Evolutionary conservation across 2,329 filamentous ascomycete species (phyloP), one percentile per base, ranked within the genome.

Genomic region (Hymenotorrendiella dingleyae): DNA sequence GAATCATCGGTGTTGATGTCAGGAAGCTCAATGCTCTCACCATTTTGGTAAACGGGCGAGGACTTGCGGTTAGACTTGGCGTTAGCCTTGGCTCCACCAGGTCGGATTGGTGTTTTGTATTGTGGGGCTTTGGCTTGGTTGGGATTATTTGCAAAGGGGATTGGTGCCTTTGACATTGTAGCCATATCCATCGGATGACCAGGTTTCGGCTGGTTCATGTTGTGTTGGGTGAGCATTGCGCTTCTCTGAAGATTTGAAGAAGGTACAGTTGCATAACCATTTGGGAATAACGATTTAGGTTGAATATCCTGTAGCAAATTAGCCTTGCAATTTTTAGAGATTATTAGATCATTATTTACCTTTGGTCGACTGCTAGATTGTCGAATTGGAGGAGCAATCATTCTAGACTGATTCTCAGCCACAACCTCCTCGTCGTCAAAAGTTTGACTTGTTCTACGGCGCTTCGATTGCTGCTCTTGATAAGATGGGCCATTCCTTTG

Each of bases 1-100:
- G 95, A 90, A 22, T 88, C 89, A 61, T 98, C 94, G 1, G 93
- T 97, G 50, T 89, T 81, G 54, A 98, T 97, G 54, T 98, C 93
- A 0, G 93, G 91, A 3, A 98, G 78, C 53, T 93, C 84, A 57
- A 98, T 96, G 39, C 77, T 78, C 46, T 98, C 93, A 47, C 90
- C 88, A 54, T 88, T 91, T 48, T 84, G 85, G 66, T 94, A 94
- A 40, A 86, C 80, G 1, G 89, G 89, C 1, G 89, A 94, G 22
- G 74, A 72, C 56, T 84, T 86, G 45, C 71, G 71, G 3, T 68
- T 69, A 1, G 80, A 78, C 57, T 82, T 82, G 45, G 42, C 48
- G 21, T 29, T 50, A 20, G 67, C 60, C 34, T 64, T 64, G 28
- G 60, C 62, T 33, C 62, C 63, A 20, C 60, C 64, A 19, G 76